phyloP scores from a whole-genome alignment of 2,329 filamentous ascomycete genomes.

The Fusarium subglutinans region DNA sequence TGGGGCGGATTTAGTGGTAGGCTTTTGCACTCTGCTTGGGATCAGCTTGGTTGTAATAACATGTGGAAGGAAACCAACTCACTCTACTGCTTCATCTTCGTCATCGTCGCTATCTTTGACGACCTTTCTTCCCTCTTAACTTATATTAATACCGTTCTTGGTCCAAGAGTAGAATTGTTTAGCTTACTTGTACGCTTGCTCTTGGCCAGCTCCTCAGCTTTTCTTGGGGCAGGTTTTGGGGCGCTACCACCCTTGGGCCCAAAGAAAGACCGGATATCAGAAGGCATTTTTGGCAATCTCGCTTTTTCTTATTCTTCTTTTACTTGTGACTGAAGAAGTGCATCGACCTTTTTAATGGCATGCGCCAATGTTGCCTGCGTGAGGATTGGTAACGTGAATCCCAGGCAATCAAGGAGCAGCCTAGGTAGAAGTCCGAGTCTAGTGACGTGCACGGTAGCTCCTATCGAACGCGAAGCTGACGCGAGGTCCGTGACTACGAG shows the following conservation, averaged over 20 bases:
- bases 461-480: constrained; percentile 55
- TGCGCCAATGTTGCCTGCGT: constrained; percentile 36
- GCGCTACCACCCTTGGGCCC: constrained; percentile 74
- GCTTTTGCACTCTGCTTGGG: constrained; percentile 59
- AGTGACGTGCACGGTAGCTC: constrained; percentile 48
- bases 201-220: constrained; percentile 56
- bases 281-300: constrained; percentile 63
- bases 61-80: constrained; percentile 42
- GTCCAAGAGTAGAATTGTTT: background rate
- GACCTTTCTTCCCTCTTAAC: constrained; percentile 69
- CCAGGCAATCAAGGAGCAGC: constrained; percentile 39
- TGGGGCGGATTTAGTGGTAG: constrained; percentile 55
- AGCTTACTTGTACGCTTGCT: constrained; percentile 58
- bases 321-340: background rate
- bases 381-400: constrained; percentile 27
- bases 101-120: constrained; percentile 86
- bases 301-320: background rate
- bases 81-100: constrained; percentile 67
- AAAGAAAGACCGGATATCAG: constrained; percentile 94
- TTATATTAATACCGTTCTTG: constrained; percentile 25
- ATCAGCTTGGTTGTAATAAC: constrained; percentile 19
- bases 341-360: constrained; percentile 35
- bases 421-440: constrained; percentile 41
- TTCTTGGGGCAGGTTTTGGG: constrained; percentile 58
- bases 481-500: constrained; percentile 53